phyloP scores from a whole-genome alignment of 2,329 filamentous ascomycete species.

The Pestalotiopsis fici region DNA sequence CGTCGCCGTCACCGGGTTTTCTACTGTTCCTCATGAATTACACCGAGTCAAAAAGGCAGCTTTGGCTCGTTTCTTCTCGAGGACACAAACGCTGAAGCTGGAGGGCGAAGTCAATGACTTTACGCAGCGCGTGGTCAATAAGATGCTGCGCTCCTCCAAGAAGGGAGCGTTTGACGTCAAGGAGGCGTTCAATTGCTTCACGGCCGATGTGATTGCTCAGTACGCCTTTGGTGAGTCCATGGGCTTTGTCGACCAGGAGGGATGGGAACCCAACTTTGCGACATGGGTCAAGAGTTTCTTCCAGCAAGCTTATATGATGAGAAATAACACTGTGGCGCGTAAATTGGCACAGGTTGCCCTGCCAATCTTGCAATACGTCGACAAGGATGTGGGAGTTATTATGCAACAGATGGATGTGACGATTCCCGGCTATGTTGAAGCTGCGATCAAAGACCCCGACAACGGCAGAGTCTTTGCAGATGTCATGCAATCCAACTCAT shows the following conservation, averaged over 20 bases:
- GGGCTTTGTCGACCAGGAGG: constrained; percentile 17
- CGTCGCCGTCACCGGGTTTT: constrained; percentile 15
- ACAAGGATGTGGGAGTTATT: constrained; percentile 15
- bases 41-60: constrained; percentile 26
- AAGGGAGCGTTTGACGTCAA: constrained; percentile 13
- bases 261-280: constrained; percentile 15
- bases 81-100: constrained; percentile 27
- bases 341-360: constrained; percentile 18
- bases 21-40: constrained; percentile 24
- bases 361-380: constrained; percentile 19
- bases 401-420: constrained; percentile 15
- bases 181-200: constrained; percentile 20
- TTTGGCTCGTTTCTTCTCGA: constrained; percentile 32
- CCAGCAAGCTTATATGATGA: constrained; percentile 20
- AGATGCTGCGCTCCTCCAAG: constrained; percentile 18
- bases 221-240: constrained; percentile 22
- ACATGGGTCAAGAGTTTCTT: constrained; percentile 22
- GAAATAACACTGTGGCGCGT: constrained; percentile 18
- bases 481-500: constrained; percentile 27
- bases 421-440: constrained; percentile 28
- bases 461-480: constrained; percentile 32
- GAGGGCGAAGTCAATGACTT: constrained; percentile 27
- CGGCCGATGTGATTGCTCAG: constrained; percentile 20
- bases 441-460: constrained; percentile 17
- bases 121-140: constrained; percentile 28